These are phyloP conservation scores for Fremontodendron californicum DNA, from an alignment of 345 rosid genomes.

Conservation along the genomic window DNA sequence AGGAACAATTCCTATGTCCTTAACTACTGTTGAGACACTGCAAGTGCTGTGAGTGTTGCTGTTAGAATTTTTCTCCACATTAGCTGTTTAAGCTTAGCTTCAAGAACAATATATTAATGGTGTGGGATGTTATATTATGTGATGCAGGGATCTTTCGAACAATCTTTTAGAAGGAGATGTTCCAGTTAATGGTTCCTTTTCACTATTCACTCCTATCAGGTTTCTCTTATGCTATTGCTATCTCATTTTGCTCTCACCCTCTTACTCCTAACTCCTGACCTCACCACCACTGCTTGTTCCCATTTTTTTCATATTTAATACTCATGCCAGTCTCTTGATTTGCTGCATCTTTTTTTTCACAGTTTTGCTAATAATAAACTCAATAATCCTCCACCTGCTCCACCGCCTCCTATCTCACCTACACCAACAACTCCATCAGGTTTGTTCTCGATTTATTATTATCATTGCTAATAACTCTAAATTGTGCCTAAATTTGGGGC, in stretches of 20 bases:
- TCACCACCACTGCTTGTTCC: background rate
- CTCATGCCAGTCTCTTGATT: slow-evolving; percentile 4
- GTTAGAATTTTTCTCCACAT: background rate
- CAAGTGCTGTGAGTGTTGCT: slow-evolving; percentile 73
- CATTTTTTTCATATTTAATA: background rate
- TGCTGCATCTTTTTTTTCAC: slow-evolving; percentile 27
- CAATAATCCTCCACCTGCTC: slow-evolving; percentile 27
- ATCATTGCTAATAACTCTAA: background rate
- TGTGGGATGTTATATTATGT: slow-evolving; percentile 13
- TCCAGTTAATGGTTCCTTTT: slow-evolving; percentile 83
- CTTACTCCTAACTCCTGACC: background rate
- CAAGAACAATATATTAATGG: background rate
- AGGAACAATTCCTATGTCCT: slow-evolving; percentile 54
- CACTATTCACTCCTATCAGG: slow-evolving; percentile 78
- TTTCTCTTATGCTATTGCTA: slow-evolving; percentile 25
- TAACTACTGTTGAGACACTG: slow-evolving; percentile 42
- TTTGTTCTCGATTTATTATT: slow-evolving; percentile 15
- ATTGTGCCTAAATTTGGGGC: background rate
- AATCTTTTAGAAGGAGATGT: slow-evolving; percentile 54
- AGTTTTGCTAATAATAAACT: slow-evolving; percentile 55
- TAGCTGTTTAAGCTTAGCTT: background rate
- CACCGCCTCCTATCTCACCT: slow-evolving; percentile 52
- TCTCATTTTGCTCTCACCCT: background rate
- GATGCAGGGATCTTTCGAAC: slow-evolving; percentile 82
- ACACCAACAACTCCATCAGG: slow-evolving; percentile 39